phyloP scores from a whole-genome alignment of 108 stramenopile genomes.

The Skeletonema tropicum region DNA sequence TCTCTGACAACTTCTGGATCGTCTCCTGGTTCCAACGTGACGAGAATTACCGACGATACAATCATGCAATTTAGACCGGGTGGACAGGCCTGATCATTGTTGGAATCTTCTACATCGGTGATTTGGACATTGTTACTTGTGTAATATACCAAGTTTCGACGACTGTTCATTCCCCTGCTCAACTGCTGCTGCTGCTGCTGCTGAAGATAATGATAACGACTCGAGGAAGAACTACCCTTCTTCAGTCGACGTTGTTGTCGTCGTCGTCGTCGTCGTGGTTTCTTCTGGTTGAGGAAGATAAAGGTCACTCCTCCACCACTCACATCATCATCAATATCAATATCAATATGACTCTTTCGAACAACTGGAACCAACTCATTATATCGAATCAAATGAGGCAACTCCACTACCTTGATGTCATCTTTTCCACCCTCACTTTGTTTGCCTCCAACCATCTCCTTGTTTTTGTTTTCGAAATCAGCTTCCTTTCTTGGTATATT shows the following conservation, averaged over 20 bases:
- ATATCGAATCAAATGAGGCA: conserved; percentile 5
- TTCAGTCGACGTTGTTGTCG: neutral
- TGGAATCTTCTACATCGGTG: conserved; percentile 35
- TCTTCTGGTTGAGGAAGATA: neutral
- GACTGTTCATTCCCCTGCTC: neutral
- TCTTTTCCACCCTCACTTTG: neutral
- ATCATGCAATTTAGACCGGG: conserved; percentile 39
- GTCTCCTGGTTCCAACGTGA: conserved; percentile 65
- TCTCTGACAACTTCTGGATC: conserved; percentile 26
- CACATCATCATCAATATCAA: no score
- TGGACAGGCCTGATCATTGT: conserved; percentile 41
- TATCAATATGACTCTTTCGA: neutral
- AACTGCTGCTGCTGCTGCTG: neutral
- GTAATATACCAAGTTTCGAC: conserved; percentile 51
- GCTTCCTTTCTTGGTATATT: neutral
- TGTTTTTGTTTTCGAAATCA: neutral
- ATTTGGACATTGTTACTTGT: conserved; percentile 44
- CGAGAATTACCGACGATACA: conserved; percentile 43
- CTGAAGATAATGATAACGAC: neutral
- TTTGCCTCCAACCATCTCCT: neutral
- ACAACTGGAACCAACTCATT: neutral
- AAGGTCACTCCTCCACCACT: neutral
- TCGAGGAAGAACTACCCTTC: neutral
- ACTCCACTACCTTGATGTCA: neutral
- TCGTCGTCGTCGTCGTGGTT: neutral